Percentiles rank a stretch among this genome's conserved stretches.
phyloP scores from a whole-genome alignment of 352 stramenopile genomes.

The Phytophthora fragariaefolia region DNA sequence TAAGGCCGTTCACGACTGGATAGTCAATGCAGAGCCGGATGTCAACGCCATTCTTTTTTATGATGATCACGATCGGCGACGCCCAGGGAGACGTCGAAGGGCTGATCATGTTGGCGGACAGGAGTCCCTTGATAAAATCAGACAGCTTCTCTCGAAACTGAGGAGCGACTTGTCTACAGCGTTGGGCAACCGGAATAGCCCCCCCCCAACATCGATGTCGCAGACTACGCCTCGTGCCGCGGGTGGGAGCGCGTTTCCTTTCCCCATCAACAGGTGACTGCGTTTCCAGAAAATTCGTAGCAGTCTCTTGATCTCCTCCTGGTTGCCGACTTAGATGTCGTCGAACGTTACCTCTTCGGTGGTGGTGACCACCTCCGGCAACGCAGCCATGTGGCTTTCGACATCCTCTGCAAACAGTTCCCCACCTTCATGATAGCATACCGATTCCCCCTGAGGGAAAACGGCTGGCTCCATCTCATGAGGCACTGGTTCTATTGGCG shows the following conservation, averaged over 20 bases:
- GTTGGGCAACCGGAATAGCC: conserved; percentile 15
- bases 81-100: conserved; percentile 17
- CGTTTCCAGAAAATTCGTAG: not conserved
- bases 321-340: conserved; percentile 2
- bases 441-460: too few species aligned
- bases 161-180: not conserved
- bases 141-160: conserved; percentile 22
- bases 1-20: conserved; percentile 8
- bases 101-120: too few species aligned
- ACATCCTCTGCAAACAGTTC: too few species aligned
- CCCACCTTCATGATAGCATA: too few species aligned
- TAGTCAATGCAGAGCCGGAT: conserved; percentile 33
- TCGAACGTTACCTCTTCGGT: conserved; percentile 5
- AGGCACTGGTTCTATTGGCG: too few species aligned
- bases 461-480: too few species aligned
- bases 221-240: conserved; percentile 6
- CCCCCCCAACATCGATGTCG: conserved; percentile 20
- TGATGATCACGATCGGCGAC: conserved; percentile 29
- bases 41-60: conserved; percentile 29
- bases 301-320: not conserved
- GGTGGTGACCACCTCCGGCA: too few species aligned
- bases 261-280: conserved; percentile 13
- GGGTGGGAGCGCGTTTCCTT: conserved; percentile 19
- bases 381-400: too few species aligned
- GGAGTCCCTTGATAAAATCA: conserved; percentile 19